These are phyloP conservation scores for Albatrellus ellisii DNA, from an alignment of 768 basidiomycete species.

Conservation along the genomic window DNA sequence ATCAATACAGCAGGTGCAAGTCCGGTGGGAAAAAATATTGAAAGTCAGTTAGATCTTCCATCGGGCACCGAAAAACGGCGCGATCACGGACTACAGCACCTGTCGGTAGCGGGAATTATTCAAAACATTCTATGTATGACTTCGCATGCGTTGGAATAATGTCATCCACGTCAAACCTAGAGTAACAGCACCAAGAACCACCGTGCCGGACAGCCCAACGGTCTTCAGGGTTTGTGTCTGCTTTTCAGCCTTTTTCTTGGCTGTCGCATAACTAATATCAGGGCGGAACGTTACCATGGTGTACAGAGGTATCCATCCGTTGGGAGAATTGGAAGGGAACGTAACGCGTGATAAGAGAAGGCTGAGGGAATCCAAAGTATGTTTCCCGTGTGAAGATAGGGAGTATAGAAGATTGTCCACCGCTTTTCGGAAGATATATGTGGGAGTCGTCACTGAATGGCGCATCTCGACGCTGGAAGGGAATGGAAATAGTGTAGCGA, in stretches of 20 bases:
- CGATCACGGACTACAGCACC: too few relatives aligned
- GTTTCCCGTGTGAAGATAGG: conserved; percentile 37
- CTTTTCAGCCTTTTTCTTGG: conserved; percentile 49
- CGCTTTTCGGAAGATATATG: conserved; percentile 67
- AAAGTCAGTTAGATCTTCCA: too few relatives aligned
- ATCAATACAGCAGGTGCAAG: too few relatives aligned
- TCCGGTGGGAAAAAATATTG: too few relatives aligned
- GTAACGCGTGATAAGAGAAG: conserved; percentile 19
- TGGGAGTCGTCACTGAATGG: conserved; percentile 73
- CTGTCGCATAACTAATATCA: conserved; percentile 84
- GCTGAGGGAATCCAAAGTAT: conserved; percentile 33
- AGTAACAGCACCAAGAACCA: conserved; percentile 6
- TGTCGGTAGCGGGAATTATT: conserved; percentile 7
- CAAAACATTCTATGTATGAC: conserved; percentile 8
- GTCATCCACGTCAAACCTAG: conserved; percentile 11
- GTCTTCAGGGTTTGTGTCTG: conserved; percentile 54
- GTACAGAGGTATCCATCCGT: conserved; percentile 88
- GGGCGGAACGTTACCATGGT: conserved; percentile 98
- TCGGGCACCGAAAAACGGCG: too few relatives aligned
- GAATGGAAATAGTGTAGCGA: conserved; percentile 13
- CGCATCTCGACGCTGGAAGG: conserved; percentile 92
- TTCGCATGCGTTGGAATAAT: conserved; percentile 13
- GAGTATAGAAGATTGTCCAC: conserved; percentile 65
- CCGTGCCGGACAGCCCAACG: conserved; percentile 22
- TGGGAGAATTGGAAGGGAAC: conserved; percentile 31